Base-by-base conservation (phyloP, 2,329 filamentous ascomycete species). In the Fusarium sp. region DNA sequence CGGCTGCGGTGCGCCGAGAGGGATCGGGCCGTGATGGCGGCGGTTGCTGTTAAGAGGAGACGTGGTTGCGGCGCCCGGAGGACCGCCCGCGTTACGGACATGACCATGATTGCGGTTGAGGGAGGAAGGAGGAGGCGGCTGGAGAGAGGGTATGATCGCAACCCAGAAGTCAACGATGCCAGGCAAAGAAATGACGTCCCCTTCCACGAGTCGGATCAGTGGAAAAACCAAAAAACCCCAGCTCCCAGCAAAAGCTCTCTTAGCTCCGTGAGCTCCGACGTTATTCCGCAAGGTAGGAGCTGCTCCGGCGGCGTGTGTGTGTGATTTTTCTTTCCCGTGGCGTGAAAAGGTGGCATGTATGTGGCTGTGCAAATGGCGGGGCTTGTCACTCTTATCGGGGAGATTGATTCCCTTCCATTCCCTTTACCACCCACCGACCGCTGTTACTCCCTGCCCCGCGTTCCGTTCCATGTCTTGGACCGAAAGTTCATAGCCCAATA, bases 1-100 rank as follows among this genome's bases (percentile, higher is more conserved):
- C 80, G 79, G 35, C 5, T 35, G 34, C 77, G 70, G 38, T 77
- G 70, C 22, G 76, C 63, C n/a, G 62, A 66, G 54, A 76, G 57
- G 62, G 67, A 52, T 59, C 66, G 65, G 62, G 72, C 58, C 56
- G 68, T 69, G 57, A 70, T 63, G 56, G 71, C 66, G 62, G 69
- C 59, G 20, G 75, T 31, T 37, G 54, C 67, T 27, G 77, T 66
- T 29, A 69, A 58, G 29, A 73, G 65, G 60, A 78, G 75, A 47
- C 73, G 77, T 47, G 74, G 70, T 56, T 70, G 77, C 58, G 71
- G 74, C 40, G 61, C 71, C 69, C 77, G 73, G 60, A 82, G 78
- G 71, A 75, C 78, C 58, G 79, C 76, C 76, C 80, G 79, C 63
- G 76, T 72, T 50, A 82, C 66, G 50, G 79, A 77, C 69, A 77